Conservation (phyloP, 495 filamentous ascomycete genomes). For the Cercophora sp. region DNA sequence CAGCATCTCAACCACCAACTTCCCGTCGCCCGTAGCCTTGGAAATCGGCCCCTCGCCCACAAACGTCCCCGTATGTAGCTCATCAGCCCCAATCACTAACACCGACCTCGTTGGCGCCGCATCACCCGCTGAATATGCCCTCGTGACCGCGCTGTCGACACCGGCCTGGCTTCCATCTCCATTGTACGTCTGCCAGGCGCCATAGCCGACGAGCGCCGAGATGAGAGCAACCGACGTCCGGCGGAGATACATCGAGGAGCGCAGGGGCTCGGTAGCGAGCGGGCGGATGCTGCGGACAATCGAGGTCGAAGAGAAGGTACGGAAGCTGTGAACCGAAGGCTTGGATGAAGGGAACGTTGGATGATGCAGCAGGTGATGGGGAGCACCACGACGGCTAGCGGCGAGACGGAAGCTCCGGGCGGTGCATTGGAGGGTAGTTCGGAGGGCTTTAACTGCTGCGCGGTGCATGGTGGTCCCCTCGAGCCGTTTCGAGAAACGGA, state of each 20-base stretch:
- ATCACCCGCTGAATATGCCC: conserved; percentile 10
- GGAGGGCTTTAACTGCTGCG: conserved; percentile 40
- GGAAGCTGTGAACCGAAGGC: conserved; percentile 8
- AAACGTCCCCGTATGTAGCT: conserved; percentile 76
- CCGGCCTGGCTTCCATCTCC: conserved; percentile 28
- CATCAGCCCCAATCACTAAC: conserved; percentile 75
- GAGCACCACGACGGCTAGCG: conserved; percentile 31
- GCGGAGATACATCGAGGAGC: conserved; percentile 49
- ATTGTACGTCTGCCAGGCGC: conserved; percentile 47
- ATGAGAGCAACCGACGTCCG: conserved; percentile 40
- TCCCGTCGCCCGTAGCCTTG: conserved; percentile 80
- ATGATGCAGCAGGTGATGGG: conserved; percentile 8
- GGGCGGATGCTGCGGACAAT: conserved; percentile 18
- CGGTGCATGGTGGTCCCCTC: conserved; percentile 37
- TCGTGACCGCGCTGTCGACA: conserved; percentile 22
- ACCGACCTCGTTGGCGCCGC: conserved; percentile 44
- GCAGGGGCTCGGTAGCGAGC: conserved; percentile 34
- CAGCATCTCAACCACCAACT: conserved; percentile 87
- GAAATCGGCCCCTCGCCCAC: conserved; percentile 77
- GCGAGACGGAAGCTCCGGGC: conserved; percentile 40
- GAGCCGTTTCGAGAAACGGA: conserved; percentile 5
- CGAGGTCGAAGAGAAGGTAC: conserved; percentile 19
- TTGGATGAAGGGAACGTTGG: neutral
- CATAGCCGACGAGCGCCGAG: conserved; percentile 48
- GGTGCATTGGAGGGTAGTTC: conserved; percentile 41